A percentile compares a stretch with the other conserved stretches of the same genome.
Conservation (phyloP, 2,329 filamentous ascomycete species). For the Diaporthe destruens region DNA sequence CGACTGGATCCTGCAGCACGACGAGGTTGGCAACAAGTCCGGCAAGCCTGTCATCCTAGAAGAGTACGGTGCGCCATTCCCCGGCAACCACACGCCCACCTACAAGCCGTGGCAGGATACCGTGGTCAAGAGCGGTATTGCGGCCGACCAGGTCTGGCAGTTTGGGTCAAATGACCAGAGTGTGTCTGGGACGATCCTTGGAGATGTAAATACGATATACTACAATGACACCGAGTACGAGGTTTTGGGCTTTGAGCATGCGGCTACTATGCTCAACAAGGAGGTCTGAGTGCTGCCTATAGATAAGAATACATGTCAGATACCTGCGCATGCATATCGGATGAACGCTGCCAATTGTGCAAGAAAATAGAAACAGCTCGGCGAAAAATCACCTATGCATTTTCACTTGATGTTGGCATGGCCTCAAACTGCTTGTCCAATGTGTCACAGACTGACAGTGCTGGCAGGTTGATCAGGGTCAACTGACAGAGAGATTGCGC, state of each 20-base stretch:
- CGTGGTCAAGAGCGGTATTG: conserved; percentile 37
- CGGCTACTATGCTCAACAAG: conserved; percentile 36
- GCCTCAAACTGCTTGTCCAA: neutral
- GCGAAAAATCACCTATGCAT: neutral
- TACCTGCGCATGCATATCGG: neutral
- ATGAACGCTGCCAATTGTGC: neutral
- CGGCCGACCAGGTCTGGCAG: conserved; percentile 42
- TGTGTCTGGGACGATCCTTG: conserved; percentile 32
- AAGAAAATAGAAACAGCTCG: neutral
- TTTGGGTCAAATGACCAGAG: conserved; percentile 39
- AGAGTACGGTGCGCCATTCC: conserved; percentile 40
- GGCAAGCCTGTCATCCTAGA: conserved; percentile 42
- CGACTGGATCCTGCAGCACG: conserved; percentile 40
- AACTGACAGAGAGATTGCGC: too few species aligned
- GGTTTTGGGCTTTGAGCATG: conserved; percentile 35
- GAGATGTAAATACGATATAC: conserved; percentile 38
- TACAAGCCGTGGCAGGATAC: conserved; percentile 42
- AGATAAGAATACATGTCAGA: neutral
- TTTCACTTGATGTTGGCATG: too few species aligned
- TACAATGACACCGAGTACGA: conserved; percentile 39
- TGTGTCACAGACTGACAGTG: neutral
- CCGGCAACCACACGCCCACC: conserved; percentile 37
- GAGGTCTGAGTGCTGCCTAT: conserved; percentile 1
- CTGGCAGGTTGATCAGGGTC: too few species aligned
- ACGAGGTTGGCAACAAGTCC: conserved; percentile 30